Percentiles rank a stretch among this genome's conserved stretches.
Evolutionary conservation across 129 eudicot genomes (phyloP).

Genomic region (Flaveria sonorensis): DNA sequence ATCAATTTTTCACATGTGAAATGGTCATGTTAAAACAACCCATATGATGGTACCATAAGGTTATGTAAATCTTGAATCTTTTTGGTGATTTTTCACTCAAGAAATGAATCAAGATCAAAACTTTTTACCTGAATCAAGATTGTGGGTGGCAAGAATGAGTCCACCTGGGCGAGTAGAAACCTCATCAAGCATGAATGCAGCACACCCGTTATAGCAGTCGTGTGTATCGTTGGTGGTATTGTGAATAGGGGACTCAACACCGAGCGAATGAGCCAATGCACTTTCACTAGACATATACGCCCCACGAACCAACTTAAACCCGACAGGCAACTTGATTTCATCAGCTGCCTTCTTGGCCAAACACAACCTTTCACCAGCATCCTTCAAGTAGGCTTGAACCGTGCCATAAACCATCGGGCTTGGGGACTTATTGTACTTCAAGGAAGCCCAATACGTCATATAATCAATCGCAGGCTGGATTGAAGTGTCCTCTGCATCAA

Average conservation of each 20-base stretch:
- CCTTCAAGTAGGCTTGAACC: constrained; percentile 75
- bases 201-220: constrained; percentile 58
- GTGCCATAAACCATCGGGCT: constrained; percentile 65
- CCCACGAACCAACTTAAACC: constrained; percentile 87
- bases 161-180: constrained; percentile 53
- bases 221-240: constrained; percentile 55
- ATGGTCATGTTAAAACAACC: constrained; percentile 1
- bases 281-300: constrained; percentile 81
- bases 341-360: constrained; percentile 65
- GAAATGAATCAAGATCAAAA: background rate
- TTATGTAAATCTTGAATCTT: constrained; percentile 19
- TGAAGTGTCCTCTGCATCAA: constrained; percentile 91
- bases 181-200: constrained; percentile 65
- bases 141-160: constrained; percentile 77
- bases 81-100: constrained; percentile 19
- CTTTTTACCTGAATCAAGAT: constrained; percentile 61
- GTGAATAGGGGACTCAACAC: constrained; percentile 73
- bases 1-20: background rate
- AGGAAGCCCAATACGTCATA: constrained; percentile 61
- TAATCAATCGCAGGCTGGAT: constrained; percentile 91
- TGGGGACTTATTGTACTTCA: constrained; percentile 41
- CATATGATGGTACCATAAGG: constrained; percentile 16
- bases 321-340: constrained; percentile 63
- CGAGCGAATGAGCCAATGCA: constrained; percentile 54
- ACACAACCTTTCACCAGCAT: constrained; percentile 58